Evolutionary conservation across 2,329 filamentous ascomycete species (phyloP).

Genomic region (Sclerotiophoma versabilis): DNA sequence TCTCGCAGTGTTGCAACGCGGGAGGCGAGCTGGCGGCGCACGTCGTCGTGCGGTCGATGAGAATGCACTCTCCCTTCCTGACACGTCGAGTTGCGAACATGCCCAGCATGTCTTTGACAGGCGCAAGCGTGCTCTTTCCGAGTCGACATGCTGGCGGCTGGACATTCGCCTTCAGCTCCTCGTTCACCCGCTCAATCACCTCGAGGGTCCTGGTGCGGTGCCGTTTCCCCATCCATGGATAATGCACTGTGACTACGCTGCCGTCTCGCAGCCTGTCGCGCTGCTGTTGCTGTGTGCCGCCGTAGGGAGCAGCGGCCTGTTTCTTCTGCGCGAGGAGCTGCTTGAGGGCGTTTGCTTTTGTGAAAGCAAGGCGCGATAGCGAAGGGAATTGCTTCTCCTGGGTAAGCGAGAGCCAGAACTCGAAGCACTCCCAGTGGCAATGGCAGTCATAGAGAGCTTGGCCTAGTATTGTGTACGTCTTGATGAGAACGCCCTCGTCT

Average conservation of each 20-base stretch:
- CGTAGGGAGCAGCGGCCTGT: constrained; percentile 8
- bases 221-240: constrained; percentile 19
- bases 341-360: constrained; percentile 6
- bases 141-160: constrained; percentile 6
- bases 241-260: constrained; percentile 22
- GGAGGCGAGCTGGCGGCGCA: constrained; percentile 25
- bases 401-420: constrained; percentile 13
- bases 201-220: constrained; percentile 9
- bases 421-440: constrained; percentile 29
- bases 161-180: neutral
- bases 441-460: constrained; percentile 33
- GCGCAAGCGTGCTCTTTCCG: constrained; percentile 6
- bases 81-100: constrained; percentile 17
- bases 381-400: neutral
- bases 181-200: constrained; percentile 11
- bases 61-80: constrained; percentile 23
- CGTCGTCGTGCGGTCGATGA: constrained; percentile 18
- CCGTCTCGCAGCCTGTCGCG: constrained; percentile 23
- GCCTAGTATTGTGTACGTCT: constrained; percentile 17
- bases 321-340: constrained; percentile 18
- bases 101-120: constrained; percentile 15
- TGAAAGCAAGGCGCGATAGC: neutral
- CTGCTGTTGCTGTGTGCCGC: constrained; percentile 16
- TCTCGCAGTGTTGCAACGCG: constrained; percentile 19
- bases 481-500: neutral